Base-by-base conservation (phyloP, 495 filamentous ascomycete species). In the Aspergillus panamensis region DNA sequence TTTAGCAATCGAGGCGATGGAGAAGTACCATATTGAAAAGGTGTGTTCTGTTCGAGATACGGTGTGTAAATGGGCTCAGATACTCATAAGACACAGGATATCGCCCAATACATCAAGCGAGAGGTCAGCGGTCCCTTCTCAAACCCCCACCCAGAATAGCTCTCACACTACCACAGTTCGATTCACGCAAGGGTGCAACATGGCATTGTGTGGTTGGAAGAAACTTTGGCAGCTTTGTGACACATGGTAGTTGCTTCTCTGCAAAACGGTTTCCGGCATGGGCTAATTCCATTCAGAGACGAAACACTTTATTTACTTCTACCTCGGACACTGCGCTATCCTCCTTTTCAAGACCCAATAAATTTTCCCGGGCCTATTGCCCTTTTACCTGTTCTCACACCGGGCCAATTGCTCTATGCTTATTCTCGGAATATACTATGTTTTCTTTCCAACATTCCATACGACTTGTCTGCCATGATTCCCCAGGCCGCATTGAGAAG, bases 241-340 rank as follows among this genome's bases (percentile, higher is more conserved):
- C 94, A 25, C 94, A 99, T 67, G 94, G 92, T 96, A 83, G 57
- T 81, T 60, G 19, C 44, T 20, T 19, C 35, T 44, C 8, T 14
- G 5, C 19, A 0, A 19, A 14, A 17, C 1, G 3, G 48, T 20
- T 16, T 52, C 16, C 21, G 43, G 16, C 21, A 31, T 9, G 19
- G 30, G 25, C 58, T 57, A 58, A 67, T 66, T 16, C 29, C 45
- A 30, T 25, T 4, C 77, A 97, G 92, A 99, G 72, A 97, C 94
- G 40, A 96, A 96, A 76, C 94, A 99, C 75, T 99, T 99, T 79
- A 97, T 97, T 70, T 99, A 99, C 80, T 99, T 99, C 82, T 97
- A 97, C 77, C 89, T 97, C 58, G 94, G 94, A 48, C 94, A 97
- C 80, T 96, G 90, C 72, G 94, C 94, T 17, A 97, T 99, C 66